Evolutionary conservation across 495 filamentous ascomycete species (phyloP).

Genomic region (Ascodesmis nigricans): DNA sequence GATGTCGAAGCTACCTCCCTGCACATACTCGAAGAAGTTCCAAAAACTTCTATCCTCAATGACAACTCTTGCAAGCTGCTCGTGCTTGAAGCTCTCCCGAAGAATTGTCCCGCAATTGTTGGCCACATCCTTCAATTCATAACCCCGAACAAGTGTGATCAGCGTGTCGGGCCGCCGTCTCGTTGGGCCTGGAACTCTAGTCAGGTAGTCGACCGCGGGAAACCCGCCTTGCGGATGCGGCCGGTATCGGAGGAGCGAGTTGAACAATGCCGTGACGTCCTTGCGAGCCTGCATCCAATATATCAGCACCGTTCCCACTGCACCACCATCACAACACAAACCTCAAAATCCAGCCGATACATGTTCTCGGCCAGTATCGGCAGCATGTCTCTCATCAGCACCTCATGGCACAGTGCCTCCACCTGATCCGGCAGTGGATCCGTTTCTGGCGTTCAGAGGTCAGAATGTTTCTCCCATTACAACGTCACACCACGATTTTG

Average conservation of each 20-base stretch:
- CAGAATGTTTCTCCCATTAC: slow-evolving; percentile 2
- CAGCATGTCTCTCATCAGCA: slow-evolving; percentile 74
- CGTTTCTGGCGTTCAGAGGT: slow-evolving; percentile 35
- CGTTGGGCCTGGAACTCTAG: slow-evolving; percentile 63
- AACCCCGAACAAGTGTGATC: slow-evolving; percentile 70
- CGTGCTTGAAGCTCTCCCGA: slow-evolving; percentile 77
- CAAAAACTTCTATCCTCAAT: slow-evolving; percentile 92
- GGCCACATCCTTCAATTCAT: slow-evolving; percentile 64
- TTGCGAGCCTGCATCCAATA: slow-evolving; percentile 39
- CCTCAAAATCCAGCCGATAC: slow-evolving; percentile 70
- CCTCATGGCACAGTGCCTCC: slow-evolving; percentile 49
- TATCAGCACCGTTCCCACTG: no score
- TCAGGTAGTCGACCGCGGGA: slow-evolving; percentile 63
- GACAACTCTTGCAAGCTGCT: slow-evolving; percentile 68
- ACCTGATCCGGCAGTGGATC: slow-evolving; percentile 74
- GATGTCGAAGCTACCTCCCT: slow-evolving; percentile 83
- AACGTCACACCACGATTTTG: background rate
- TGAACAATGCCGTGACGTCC: slow-evolving; percentile 21
- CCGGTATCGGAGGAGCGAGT: slow-evolving; percentile 19
- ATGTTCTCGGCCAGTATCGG: slow-evolving; percentile 59
- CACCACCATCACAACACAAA: no score
- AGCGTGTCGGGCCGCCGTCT: slow-evolving; percentile 62
- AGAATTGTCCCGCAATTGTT: slow-evolving; percentile 81
- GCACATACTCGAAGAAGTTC: slow-evolving; percentile 96
- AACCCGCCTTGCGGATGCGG: slow-evolving; percentile 16